phyloP scores from a whole-genome alignment of 78 protist species.

The Ministeria vibrans region DNA sequence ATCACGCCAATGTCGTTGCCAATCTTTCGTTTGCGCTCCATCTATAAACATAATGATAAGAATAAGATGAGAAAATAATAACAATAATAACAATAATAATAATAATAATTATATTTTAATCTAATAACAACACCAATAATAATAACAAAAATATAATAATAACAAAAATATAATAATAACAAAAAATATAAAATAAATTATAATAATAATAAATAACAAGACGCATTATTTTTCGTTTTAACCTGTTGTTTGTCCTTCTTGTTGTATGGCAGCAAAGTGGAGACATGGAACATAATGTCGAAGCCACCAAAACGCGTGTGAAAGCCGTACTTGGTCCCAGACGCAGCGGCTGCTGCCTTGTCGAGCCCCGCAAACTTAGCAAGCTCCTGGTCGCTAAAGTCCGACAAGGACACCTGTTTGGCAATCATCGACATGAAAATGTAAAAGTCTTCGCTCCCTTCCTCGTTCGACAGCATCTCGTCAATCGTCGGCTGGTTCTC shows the following conservation, averaged over 20 bases:
- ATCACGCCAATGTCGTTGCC: constrained; percentile 30
- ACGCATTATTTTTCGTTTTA: no score
- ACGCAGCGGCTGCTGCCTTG: neutral
- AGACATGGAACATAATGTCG: constrained; percentile 25
- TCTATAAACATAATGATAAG: no score
- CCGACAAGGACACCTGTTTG: neutral
- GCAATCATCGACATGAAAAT: neutral
- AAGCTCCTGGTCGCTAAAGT: neutral
- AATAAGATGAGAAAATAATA: no score
- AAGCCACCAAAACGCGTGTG: neutral
- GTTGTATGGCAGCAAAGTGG: constrained; percentile 19
- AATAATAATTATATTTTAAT: no score
- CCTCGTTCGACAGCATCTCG: neutral
- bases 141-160: no score
- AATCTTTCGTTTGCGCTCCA: constrained; percentile 22
- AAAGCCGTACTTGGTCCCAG: neutral
- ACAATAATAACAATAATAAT: no score
- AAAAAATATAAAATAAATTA: no score
- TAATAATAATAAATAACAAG: no score
- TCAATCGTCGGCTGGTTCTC: neutral
- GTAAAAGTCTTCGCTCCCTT: neutral
- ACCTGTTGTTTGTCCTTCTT: constrained; percentile 15
- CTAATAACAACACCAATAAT: no score
- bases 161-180: no score
- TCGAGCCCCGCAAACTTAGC: neutral